A percentile compares a stretch with the other conserved stretches of the same genome.
Evolutionary conservation across 148 eudicot genomes (phyloP).

Genomic region (Arbutus unedo): DNA sequence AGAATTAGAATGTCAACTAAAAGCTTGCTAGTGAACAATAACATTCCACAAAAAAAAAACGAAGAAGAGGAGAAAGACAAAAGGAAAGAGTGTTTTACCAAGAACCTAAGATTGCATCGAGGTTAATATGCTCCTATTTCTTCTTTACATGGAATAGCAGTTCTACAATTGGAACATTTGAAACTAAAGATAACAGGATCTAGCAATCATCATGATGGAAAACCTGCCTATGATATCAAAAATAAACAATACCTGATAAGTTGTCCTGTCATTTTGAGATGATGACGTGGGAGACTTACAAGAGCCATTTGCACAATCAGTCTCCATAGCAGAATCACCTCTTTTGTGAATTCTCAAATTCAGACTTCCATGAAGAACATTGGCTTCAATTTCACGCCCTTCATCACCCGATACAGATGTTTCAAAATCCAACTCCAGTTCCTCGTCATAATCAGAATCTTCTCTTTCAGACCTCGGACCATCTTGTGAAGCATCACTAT

Average conservation of each 20-base stretch:
- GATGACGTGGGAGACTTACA: conserved; percentile 54
- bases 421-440: conserved; percentile 82
- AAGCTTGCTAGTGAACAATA: background rate
- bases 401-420: conserved; percentile 79
- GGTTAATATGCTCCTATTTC: background rate
- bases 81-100: background rate
- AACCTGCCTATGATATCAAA: background rate
- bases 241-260: conserved; percentile 49
- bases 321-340: conserved; percentile 43
- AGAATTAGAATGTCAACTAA: background rate
- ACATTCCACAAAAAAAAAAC: background rate
- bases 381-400: conserved; percentile 56
- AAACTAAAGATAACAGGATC: background rate
- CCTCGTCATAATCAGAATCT: conserved; percentile 90
- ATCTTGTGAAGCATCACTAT: conserved; percentile 77
- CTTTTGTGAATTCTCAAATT: conserved; percentile 71
- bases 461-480: conserved; percentile 84
- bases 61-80: background rate
- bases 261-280: conserved; percentile 38
- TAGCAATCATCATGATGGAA: background rate
- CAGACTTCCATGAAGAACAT: conserved; percentile 62
- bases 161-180: background rate
- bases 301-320: conserved; percentile 48
- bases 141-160: background rate
- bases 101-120: background rate